Conservation (phyloP, 2,329 filamentous ascomycete genomes). For the Rutstroemia sydowiana region DNA sequence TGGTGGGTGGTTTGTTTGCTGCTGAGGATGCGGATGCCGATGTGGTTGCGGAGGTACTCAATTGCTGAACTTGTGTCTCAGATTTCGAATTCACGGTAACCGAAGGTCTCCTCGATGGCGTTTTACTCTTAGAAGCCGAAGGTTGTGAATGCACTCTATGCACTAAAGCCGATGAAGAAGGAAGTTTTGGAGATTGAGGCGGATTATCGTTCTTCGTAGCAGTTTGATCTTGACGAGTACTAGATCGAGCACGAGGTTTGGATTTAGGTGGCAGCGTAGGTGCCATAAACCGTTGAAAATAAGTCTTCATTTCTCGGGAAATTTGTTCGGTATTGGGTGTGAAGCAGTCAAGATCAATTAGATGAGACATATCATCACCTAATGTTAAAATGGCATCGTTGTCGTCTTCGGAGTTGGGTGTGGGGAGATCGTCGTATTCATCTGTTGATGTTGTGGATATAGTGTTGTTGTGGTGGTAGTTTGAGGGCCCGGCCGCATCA, state of each 20-base stretch:
- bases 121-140: neutral
- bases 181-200: neutral
- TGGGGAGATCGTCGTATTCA: neutral
- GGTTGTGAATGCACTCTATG: neutral
- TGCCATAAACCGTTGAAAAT: slow-evolving; percentile 3
- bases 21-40: neutral
- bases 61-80: neutral
- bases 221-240: neutral
- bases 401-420: neutral
- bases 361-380: neutral
- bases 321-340: neutral
- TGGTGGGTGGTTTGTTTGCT: neutral
- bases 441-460: neutral
- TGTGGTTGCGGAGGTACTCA: too few species aligned
- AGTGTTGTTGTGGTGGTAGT: neutral
- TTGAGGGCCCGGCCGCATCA: neutral
- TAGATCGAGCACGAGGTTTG: neutral
- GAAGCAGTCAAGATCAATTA: neutral
- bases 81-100: neutral
- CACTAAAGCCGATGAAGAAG: neutral
- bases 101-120: neutral
- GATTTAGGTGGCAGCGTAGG: neutral
- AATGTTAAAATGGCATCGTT: neutral
- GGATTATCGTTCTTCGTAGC: neutral
- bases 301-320: slow-evolving; percentile 2